Percentiles rank a stretch among this genome's conserved stretches.
Evolutionary conservation across 139 green algal genomes (phyloP).

Genomic region (Chlorella ohadii): DNA sequence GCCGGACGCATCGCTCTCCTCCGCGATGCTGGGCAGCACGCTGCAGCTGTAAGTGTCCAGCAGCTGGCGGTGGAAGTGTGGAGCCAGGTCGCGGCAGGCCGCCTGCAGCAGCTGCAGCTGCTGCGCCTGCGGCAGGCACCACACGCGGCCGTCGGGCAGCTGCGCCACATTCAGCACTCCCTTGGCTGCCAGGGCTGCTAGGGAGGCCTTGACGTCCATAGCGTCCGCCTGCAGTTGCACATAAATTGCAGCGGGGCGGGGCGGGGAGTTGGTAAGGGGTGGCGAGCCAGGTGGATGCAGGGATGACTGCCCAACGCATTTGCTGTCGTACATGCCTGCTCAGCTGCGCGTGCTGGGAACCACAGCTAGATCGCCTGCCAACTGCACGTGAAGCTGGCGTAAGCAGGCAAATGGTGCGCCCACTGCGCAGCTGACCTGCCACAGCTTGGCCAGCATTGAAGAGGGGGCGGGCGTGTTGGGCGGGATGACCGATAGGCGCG

Average conservation of each 20-base stretch:
- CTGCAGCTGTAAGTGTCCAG: constrained; percentile 24
- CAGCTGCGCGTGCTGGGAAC: no score
- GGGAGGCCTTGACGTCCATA: constrained; percentile 25
- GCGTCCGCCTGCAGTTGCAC: background rate
- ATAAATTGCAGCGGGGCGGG: no score
- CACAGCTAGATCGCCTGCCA: no score
- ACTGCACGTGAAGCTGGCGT: no score
- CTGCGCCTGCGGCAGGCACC: constrained; percentile 53
- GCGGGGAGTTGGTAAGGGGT: no score
- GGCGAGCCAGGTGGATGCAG: no score
- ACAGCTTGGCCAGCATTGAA: constrained; percentile 67
- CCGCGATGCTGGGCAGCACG: background rate
- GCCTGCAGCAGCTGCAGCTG: constrained; percentile 46
- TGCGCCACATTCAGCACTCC: constrained; percentile 53
- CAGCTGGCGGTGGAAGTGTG: constrained; percentile 38
- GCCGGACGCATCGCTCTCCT: background rate
- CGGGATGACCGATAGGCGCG: constrained; percentile 58
- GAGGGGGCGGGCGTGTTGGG: constrained; percentile 66
- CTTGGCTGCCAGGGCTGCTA: constrained; percentile 33
- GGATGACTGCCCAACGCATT: no score
- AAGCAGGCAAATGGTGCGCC: no score
- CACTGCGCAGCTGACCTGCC: constrained; percentile 31
- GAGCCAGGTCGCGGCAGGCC: constrained; percentile 46
- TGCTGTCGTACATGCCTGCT: no score
- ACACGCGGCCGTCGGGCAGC: constrained; percentile 49